A percentile compares a stretch with the other conserved stretches of the same genome.
Evolutionary conservation across 2,329 filamentous ascomycete species (phyloP).

Genomic region (Curvularia spicifera): DNA sequence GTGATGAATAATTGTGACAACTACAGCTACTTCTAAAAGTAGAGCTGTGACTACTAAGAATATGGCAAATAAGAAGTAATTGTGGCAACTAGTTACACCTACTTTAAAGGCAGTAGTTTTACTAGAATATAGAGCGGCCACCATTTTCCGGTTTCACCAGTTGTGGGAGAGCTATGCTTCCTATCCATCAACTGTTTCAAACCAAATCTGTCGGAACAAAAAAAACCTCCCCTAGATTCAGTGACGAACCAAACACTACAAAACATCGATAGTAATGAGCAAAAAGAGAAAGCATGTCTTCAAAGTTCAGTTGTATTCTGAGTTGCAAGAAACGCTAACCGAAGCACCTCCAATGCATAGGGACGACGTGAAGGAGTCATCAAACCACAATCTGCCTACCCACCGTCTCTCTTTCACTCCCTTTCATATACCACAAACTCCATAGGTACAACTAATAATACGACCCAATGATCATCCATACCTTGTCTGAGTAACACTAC

Average conservation of each 20-base stretch:
- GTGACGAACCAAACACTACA: background rate
- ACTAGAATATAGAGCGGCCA: no score
- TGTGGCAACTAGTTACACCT: no score
- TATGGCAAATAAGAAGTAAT: no score
- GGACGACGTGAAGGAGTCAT: background rate
- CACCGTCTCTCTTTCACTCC: background rate
- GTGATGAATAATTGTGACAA: no score
- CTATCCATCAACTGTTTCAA: no score
- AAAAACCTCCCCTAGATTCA: background rate
- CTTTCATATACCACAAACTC: background rate
- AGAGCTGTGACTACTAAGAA: no score
- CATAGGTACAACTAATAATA: background rate
- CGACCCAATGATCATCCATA: background rate
- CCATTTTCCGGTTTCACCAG: no score
- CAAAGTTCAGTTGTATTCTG: background rate
- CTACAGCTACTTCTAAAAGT: no score
- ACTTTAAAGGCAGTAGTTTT: no score
- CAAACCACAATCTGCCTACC: background rate
- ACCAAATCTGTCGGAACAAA: background rate
- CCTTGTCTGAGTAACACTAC: background rate
- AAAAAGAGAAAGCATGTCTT: background rate
- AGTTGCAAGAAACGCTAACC: background rate
- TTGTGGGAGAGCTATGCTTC: no score
- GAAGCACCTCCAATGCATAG: background rate
- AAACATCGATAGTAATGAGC: background rate